Conservation (phyloP, 2,329 filamentous ascomycete genomes). For the Zasmidium citrigriseum region DNA sequence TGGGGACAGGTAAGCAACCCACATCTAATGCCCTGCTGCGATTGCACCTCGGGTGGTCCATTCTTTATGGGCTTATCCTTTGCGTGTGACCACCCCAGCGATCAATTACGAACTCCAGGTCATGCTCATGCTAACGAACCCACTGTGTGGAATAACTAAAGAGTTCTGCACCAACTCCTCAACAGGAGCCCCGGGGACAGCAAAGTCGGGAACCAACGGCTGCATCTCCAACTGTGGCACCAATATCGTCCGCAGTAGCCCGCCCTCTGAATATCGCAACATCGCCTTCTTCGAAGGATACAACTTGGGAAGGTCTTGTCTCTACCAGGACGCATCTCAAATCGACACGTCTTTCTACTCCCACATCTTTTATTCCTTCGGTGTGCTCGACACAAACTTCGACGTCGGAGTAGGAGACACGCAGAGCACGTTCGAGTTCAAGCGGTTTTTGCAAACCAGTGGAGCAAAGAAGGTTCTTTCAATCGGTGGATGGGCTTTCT, state of each 20-base stretch:
- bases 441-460: constrained; percentile 34
- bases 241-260: constrained; percentile 34
- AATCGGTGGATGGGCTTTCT: constrained; percentile 49
- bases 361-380: constrained; percentile 40
- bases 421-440: constrained; percentile 36
- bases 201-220: constrained; percentile 35
- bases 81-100: too few species aligned
- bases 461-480: constrained; percentile 44
- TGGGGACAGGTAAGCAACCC: constrained; percentile 40
- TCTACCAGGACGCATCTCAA: not conserved
- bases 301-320: constrained; percentile 29
- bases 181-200: constrained; percentile 43
- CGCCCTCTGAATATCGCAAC: constrained; percentile 16
- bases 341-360: constrained; percentile 13
- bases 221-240: constrained; percentile 48
- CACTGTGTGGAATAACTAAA: constrained; percentile 45
- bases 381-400: constrained; percentile 33
- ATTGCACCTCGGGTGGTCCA: constrained; percentile 48
- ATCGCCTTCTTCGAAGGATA: constrained; percentile 40
- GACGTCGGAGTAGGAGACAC: constrained; percentile 4
- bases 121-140: too few species aligned
- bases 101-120: too few species aligned
- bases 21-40: too few species aligned
- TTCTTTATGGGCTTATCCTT: too few species aligned
- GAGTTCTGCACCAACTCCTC: constrained; percentile 43